Percentiles rank a stretch among this genome's conserved stretches.
Evolutionary conservation across 2,329 filamentous ascomycete species (phyloP).

Genomic region (Cercospora zeina): DNA sequence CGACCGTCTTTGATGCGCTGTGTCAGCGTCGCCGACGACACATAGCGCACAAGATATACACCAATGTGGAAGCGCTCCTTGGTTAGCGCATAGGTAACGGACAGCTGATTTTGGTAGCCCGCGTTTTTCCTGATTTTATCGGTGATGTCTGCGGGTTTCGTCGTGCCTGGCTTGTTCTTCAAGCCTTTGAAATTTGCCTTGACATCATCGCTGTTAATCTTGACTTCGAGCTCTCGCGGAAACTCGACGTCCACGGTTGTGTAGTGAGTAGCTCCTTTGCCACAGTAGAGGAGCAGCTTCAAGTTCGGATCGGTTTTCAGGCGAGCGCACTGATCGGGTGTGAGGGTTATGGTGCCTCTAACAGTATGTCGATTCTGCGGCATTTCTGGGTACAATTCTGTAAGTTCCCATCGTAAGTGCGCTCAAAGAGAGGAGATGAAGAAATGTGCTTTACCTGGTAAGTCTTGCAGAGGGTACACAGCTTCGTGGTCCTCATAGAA

Average conservation of each 20-base stretch:
- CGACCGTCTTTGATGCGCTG: conserved; percentile 64
- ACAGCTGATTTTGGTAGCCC: conserved; percentile 71
- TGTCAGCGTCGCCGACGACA: conserved; percentile 71
- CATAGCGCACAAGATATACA: conserved; percentile 72
- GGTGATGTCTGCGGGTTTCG: conserved; percentile 89
- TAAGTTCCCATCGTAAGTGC: conserved; percentile 39
- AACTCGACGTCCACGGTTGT: conserved; percentile 72
- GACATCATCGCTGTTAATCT: conserved; percentile 82
- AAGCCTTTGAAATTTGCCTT: conserved; percentile 91
- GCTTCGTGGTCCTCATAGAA: conserved; percentile 74
- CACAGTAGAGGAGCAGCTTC: conserved; percentile 81
- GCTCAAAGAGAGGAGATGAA: conserved; percentile 22
- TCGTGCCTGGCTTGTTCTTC: conserved; percentile 95
- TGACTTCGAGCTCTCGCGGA: conserved; percentile 88
- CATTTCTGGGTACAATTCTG: conserved; percentile 50
- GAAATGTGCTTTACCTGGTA: conserved; percentile 63
- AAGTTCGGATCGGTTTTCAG: conserved; percentile 63
- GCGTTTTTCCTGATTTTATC: conserved; percentile 68
- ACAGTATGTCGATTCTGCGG: conserved; percentile 61
- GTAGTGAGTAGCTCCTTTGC: conserved; percentile 59
- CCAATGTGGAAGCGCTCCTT: conserved; percentile 66
- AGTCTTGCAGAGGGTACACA: conserved; percentile 64
- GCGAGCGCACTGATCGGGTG: conserved; percentile 55
- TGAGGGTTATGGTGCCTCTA: conserved; percentile 60
- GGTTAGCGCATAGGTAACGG: conserved; percentile 90